Base-by-base conservation (phyloP, 176 grass and related monocot species). In the Ensete glaucum region DNA sequence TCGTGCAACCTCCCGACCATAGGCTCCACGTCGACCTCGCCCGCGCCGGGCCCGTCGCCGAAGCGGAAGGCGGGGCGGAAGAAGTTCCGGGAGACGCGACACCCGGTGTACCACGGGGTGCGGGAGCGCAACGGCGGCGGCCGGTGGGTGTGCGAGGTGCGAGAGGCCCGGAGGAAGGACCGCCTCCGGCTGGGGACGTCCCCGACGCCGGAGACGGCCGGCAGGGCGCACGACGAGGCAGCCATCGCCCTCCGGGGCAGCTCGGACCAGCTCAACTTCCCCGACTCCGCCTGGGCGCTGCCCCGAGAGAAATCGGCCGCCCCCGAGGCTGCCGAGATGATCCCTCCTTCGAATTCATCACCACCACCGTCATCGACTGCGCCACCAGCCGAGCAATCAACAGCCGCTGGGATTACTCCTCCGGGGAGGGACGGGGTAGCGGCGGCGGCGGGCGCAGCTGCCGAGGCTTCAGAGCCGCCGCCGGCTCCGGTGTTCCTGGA, bases 11-110 rank as follows among this genome's bases (percentile, higher is more conserved):
- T 25, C 22, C 17, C 11, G 1, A 3, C 52, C 20, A 23, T 53
- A 20, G 9, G 21, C 5, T 73, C 52, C 52, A 55, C 9, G 22
- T 73, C 53, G 9, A 16, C 53, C 4, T 9, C 53, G 6, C 26
- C 51, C 52, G 21, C 72, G 9, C 11, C 23, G 51, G 22, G 13
- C 20, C 78, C 26, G 21, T 75, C 59, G 11, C 62, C 60, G 4
- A 85, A 81, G 79, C 68, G 84, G 20, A 69, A 69, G 24, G 62
- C 84, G 10, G 84, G 84, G 0, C 65, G 84, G 43, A 85, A 78
- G 69, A 85, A 43, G 34, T 43, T 43, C 34, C 34, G 34, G 34
- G 34, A 43, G 34, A 43, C 34, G 34, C 34, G 4, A 43, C 34
- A 43, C 34, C 34, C 34, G 34, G 60, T 81, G 53, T 85, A 81